These are phyloP conservation scores for Umbelopsis isabellina DNA, from an alignment of 192 early-diverging fungal species.

Conservation along the genomic window DNA sequence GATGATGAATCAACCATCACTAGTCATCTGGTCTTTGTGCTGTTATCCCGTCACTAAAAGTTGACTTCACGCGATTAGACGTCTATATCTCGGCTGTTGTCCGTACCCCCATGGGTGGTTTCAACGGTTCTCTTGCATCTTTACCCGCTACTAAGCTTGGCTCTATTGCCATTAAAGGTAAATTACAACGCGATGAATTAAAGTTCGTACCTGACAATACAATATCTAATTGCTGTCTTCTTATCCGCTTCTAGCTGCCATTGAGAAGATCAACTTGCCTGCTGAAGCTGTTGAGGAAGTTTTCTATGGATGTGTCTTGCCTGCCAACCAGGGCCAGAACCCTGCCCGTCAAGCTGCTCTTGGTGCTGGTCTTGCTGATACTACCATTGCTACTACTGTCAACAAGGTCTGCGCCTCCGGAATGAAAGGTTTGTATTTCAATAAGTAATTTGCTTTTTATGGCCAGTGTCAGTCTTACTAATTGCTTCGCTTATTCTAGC, in stretches of 20 bases:
- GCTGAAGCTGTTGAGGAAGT: slow-evolving; percentile 69
- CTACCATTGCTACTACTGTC: slow-evolving; percentile 73
- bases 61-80: slow-evolving; percentile 37
- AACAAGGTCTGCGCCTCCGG: slow-evolving; percentile 87
- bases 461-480: no score
- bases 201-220: background rate
- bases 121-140: slow-evolving; percentile 86
- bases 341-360: slow-evolving; percentile 83
- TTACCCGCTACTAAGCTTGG: slow-evolving; percentile 87
- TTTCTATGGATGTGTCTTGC: slow-evolving; percentile 78
- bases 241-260: slow-evolving; percentile 38
- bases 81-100: slow-evolving; percentile 91
- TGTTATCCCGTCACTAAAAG: background rate
- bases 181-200: background rate
- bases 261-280: slow-evolving; percentile 49
- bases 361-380: slow-evolving; percentile 67
- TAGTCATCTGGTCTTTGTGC: background rate
- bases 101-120: slow-evolving; percentile 91
- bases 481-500: slow-evolving; percentile 35
- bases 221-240: slow-evolving; percentile 5
- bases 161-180: slow-evolving; percentile 84
- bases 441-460: background rate
- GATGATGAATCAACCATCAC: background rate
- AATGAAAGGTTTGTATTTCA: slow-evolving; percentile 58
- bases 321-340: slow-evolving; percentile 82